Percentiles rank a stretch among this genome's conserved stretches.
Evolutionary conservation across 768 basidiomycete species (phyloP).

Genomic region (Lentinula lateritia): DNA sequence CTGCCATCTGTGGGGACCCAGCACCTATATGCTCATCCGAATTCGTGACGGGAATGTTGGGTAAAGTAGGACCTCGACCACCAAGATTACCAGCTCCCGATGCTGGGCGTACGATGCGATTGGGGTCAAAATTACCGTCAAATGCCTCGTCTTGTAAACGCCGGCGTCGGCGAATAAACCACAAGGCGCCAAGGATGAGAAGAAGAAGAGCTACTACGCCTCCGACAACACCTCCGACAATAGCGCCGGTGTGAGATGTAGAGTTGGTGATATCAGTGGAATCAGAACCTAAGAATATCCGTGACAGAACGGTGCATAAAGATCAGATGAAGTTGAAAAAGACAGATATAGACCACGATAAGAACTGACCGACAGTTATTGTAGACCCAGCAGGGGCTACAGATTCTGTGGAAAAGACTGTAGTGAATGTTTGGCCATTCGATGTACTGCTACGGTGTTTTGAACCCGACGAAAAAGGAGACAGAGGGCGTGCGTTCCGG

Average conservation of each 20-base stretch:
- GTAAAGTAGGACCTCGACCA: background rate
- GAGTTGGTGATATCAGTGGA: background rate
- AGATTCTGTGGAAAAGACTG: background rate
- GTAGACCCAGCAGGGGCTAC: background rate
- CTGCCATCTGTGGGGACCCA: background rate
- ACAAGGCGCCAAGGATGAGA: background rate
- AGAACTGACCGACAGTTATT: background rate
- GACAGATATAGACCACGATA: background rate
- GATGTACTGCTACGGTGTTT: background rate
- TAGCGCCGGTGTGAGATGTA: slow-evolving; percentile 1
- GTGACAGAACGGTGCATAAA: background rate
- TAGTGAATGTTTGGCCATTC: background rate
- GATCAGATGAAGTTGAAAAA: background rate
- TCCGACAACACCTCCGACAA: slow-evolving; percentile 5
- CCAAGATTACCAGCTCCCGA: background rate
- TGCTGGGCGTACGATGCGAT: background rate
- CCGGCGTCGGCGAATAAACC: background rate
- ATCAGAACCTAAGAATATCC: background rate
- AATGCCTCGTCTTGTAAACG: background rate
- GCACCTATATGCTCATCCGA: background rate
- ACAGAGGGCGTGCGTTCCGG: background rate
- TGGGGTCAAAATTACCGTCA: slow-evolving; percentile 6
- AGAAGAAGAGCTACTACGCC: background rate
- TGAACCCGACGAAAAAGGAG: background rate
- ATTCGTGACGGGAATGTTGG: background rate